These are phyloP conservation scores for Voacanga thouarsii DNA, from an alignment of 257 asterid genomes.

Conservation along the genomic window DNA sequence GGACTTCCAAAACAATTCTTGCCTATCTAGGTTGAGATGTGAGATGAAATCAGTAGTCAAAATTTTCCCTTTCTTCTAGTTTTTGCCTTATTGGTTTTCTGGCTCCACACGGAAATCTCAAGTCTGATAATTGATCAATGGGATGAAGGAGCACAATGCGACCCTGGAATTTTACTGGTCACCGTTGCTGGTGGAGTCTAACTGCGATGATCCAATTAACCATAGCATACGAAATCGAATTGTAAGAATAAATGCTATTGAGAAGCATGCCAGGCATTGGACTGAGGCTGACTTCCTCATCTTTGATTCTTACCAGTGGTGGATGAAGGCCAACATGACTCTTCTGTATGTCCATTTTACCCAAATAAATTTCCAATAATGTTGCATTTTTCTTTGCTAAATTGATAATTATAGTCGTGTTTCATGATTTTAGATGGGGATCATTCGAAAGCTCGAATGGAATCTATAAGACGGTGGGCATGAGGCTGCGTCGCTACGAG, in stretches of 20 bases:
- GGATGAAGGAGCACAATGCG: constrained; percentile 71
- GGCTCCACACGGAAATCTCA: not conserved
- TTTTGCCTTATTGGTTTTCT: not conserved
- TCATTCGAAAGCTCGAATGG: constrained; percentile 34
- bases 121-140: not conserved
- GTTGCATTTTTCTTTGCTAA: too few species aligned
- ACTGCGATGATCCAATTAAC: constrained; percentile 68
- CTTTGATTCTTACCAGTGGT: constrained; percentile 77
- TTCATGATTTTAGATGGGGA: constrained; percentile 27
- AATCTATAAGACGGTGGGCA: constrained; percentile 29
- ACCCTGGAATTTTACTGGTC: constrained; percentile 81
- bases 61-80: not conserved
- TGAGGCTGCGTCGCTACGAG: constrained; percentile 33
- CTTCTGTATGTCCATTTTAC: constrained; percentile 44
- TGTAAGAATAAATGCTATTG: constrained; percentile 61
- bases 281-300: constrained; percentile 60
- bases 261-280: constrained; percentile 80
- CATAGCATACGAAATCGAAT: constrained; percentile 70
- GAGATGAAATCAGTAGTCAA: not conserved
- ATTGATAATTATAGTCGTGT: too few species aligned
- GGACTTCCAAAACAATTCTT: too few species aligned
- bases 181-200: constrained; percentile 80
- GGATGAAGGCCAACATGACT: constrained; percentile 64
- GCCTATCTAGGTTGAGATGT: too few species aligned
- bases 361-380: too few species aligned